Percentiles rank a stretch among this genome's conserved stretches.
Conservation (phyloP, 2,329 filamentous ascomycete genomes). For the Diaporthe velutina region DNA sequence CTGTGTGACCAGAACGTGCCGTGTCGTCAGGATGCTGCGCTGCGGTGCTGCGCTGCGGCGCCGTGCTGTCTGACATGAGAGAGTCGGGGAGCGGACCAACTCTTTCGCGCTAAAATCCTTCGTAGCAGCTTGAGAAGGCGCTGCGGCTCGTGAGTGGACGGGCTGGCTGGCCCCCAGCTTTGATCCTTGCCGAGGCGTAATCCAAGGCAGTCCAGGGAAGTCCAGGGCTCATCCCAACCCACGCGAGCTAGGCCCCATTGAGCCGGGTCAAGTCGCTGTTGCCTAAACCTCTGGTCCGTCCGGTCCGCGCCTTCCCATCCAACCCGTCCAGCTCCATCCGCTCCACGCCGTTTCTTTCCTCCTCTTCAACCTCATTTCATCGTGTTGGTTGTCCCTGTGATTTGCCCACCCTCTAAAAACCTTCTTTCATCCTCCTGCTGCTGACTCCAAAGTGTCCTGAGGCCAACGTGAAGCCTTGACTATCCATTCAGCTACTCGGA, state of each 20-base stretch:
- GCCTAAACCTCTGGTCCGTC: slow-evolving; percentile 30
- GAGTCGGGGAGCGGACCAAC: slow-evolving; percentile 24
- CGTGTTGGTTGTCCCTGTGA: slow-evolving; percentile 6
- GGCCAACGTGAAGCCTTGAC: slow-evolving; percentile 8
- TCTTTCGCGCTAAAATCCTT: slow-evolving; percentile 12
- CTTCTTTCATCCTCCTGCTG: slow-evolving; percentile 21
- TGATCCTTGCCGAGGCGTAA: slow-evolving; percentile 33
- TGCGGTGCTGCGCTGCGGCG: slow-evolving; percentile 23
- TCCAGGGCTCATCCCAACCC: slow-evolving; percentile 25
- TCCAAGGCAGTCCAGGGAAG: slow-evolving; percentile 21
- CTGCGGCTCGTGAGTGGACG: neutral
- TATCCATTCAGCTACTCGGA: neutral
- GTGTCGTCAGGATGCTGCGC: neutral
- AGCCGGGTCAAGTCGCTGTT: slow-evolving; percentile 24
- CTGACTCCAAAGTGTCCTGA: slow-evolving; percentile 16
- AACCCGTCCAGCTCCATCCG: slow-evolving; percentile 14
- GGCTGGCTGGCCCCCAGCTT: slow-evolving; percentile 11
- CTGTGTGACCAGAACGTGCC: neutral
- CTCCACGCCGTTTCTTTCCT: slow-evolving; percentile 26
- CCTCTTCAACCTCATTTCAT: slow-evolving; percentile 28
- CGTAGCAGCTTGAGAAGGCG: too few species aligned
- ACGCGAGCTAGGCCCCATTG: slow-evolving; percentile 24
- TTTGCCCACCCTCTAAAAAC: slow-evolving; percentile 30
- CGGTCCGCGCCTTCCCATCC: slow-evolving; percentile 26
- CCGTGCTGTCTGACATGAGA: too few species aligned